A percentile compares a stretch with the other conserved stretches of the same genome.
phyloP scores from a whole-genome alignment of 2,329 filamentous ascomycete genomes.

The Nigrospora oryzae region DNA sequence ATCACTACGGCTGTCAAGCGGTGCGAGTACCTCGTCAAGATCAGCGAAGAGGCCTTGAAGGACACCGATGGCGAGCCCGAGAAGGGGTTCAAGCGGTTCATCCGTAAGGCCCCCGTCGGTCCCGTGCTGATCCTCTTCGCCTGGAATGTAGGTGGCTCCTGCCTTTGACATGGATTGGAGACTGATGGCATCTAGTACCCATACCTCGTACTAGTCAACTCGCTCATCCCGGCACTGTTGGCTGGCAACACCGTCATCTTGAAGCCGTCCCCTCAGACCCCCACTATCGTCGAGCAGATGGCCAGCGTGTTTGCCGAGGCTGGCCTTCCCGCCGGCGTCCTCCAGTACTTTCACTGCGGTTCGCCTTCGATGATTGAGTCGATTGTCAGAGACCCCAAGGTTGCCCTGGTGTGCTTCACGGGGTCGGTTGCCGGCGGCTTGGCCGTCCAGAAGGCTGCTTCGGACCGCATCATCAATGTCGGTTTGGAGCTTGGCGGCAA shows the following conservation, averaged over 20 bases:
- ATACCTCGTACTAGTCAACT: conserved; percentile 89
- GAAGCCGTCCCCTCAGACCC: conserved; percentile 92
- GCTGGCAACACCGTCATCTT: conserved; percentile 86
- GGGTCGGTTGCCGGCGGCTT: conserved; percentile 85
- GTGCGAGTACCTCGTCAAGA: conserved; percentile 76
- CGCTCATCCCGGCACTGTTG: conserved; percentile 82
- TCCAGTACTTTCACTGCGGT: conserved; percentile 89
- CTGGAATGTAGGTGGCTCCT: conserved; percentile 68
- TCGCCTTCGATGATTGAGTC: conserved; percentile 68
- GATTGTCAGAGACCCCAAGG: conserved; percentile 66
- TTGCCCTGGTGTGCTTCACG: conserved; percentile 85
- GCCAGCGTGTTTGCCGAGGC: conserved; percentile 68
- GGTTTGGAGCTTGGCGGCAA: conserved; percentile 91
- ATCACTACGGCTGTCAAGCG: conserved; percentile 78
- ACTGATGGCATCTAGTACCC: conserved; percentile 58
- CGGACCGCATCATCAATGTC: conserved; percentile 76
- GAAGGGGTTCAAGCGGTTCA: conserved; percentile 82
- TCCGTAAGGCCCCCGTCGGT: conserved; percentile 80
- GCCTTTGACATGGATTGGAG: background rate
- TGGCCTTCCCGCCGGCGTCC: conserved; percentile 72
- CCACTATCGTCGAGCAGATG: conserved; percentile 82
- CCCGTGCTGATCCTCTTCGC: conserved; percentile 86
- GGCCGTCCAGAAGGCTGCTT: conserved; percentile 75
- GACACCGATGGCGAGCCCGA: conserved; percentile 78
- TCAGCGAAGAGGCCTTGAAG: conserved; percentile 69